phyloP scores from a whole-genome alignment of 116 monocot genomes.

The Cymodocea nodosa region DNA sequence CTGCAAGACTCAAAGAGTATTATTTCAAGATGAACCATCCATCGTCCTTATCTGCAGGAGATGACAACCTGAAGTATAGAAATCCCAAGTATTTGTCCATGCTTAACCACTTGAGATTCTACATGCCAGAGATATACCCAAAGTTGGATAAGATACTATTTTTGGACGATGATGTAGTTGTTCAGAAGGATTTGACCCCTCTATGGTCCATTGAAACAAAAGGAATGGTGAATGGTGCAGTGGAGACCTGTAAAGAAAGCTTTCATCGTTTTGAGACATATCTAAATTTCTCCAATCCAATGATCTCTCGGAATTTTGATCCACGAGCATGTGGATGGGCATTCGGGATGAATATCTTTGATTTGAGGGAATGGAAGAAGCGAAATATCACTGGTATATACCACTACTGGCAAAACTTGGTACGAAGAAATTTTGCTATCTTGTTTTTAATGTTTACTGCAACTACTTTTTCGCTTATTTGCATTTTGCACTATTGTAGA shows the following conservation, averaged over 20 bases:
- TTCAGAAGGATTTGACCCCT: conserved; percentile 82
- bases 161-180: conserved; percentile 94
- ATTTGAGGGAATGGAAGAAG: conserved; percentile 85
- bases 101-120: conserved; percentile 94
- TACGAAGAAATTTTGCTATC: conserved; percentile 18
- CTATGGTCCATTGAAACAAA: conserved; percentile 80
- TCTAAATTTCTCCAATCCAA: conserved; percentile 83
- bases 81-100: conserved; percentile 91
- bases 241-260: conserved; percentile 81
- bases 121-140: conserved; percentile 86
- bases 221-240: conserved; percentile 94
- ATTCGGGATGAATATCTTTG: conserved; percentile 99
- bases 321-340: conserved; percentile 93
- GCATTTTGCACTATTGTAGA: too few species aligned
- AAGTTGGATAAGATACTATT: conserved; percentile 87
- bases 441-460: neutral
- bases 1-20: conserved; percentile 59
- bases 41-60: conserved; percentile 55
- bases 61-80: conserved; percentile 72
- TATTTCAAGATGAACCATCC: conserved; percentile 78
- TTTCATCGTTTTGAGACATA: conserved; percentile 80
- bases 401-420: conserved; percentile 95
- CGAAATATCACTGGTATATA: conserved; percentile 81
- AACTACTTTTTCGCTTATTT: neutral
- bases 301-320: conserved; percentile 63